Evolutionary conservation across 2,329 filamentous ascomycete species (phyloP).

Genomic region (Cephalotrichum gorgonifer): DNA sequence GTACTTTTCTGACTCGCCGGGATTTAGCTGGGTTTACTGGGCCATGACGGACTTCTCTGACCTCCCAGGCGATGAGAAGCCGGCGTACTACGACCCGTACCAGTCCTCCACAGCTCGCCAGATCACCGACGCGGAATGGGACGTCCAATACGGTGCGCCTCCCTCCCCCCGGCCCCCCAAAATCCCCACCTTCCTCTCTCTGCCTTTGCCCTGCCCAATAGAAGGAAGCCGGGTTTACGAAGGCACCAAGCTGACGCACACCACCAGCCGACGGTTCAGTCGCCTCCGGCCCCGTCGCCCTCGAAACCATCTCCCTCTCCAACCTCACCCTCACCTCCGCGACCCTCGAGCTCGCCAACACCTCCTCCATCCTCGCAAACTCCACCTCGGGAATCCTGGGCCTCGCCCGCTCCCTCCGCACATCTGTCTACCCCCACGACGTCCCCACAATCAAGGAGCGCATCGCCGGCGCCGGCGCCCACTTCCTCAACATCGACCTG

Average conservation of each 20-base stretch:
- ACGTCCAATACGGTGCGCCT: conserved; percentile 35
- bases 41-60: conserved; percentile 14
- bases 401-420: conserved; percentile 34
- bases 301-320: conserved; percentile 37
- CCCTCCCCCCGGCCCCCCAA: conserved; percentile 1
- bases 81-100: conserved; percentile 28
- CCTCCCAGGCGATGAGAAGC: conserved; percentile 28
- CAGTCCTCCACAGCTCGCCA: conserved; percentile 31
- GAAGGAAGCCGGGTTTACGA: neutral
- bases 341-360: conserved; percentile 37
- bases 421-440: conserved; percentile 29
- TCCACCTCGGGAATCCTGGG: conserved; percentile 41
- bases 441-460: conserved; percentile 26
- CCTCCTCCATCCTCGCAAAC: conserved; percentile 24
- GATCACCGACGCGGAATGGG: conserved; percentile 35
- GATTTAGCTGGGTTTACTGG: conserved; percentile 1
- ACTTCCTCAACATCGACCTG: conserved; percentile 40
- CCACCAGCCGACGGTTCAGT: conserved; percentile 30
- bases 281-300: conserved; percentile 37
- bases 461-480: conserved; percentile 11
- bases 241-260: neutral
- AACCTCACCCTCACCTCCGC: conserved; percentile 29
- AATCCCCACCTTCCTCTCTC: neutral
- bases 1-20: neutral
- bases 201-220: neutral